Evolutionary conservation across 179 eudicot species (phyloP), one percentile per base, ranked within the genome.

Genomic region (Camellia oleifera): DNA sequence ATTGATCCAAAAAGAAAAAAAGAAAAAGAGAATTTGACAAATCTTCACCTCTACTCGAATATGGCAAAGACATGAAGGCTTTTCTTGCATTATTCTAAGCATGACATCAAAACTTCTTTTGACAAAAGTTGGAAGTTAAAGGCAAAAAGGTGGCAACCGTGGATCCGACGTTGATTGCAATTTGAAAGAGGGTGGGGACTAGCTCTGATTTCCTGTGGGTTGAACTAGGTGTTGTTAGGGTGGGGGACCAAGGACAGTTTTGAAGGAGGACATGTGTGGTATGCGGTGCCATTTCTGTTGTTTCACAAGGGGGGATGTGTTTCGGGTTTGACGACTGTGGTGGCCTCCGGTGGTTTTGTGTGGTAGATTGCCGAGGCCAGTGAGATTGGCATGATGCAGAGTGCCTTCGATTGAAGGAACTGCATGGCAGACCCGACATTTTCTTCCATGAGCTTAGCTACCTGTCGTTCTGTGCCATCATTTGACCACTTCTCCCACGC

Each of bases 401-500:
- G 98, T 69, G 97, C 94, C 87, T 94, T 94, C 3, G 98, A 94
- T 76, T 94, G 97, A 65, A 94, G 92, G 77, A 93, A 90, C 79
- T 94, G 98, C 98, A 94, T 94, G 3, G 98, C 97, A 26, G 93
- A 91, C 65, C 98, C 98, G 0, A 94, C 92, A 80, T 94, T 90
- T 82, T 95, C 98, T 78, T 95, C 97, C 98, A 95, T 95, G 23
- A 95, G 93, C 85, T 93, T 95, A 13, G 98, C 98, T 4, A 95
- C 98, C 84, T 95, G 97, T 81, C 91, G 76, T 84, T 95, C 98
- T n/a, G 98, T 95, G 79, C 97, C 98, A 69, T 94, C 98, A 11
- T 86, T 91, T 14, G 97, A 94, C 98, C 97, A 94, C 83, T 93
- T 93, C 87, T 94, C 97, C 98, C 97, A 94, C 14, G 88, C 94